Percentiles rank a stretch among this genome's conserved stretches.
These are phyloP conservation scores for Phycomyces blakesleeanus DNA, from an alignment of 192 early-diverging fungal species.

Conservation along the genomic window DNA sequence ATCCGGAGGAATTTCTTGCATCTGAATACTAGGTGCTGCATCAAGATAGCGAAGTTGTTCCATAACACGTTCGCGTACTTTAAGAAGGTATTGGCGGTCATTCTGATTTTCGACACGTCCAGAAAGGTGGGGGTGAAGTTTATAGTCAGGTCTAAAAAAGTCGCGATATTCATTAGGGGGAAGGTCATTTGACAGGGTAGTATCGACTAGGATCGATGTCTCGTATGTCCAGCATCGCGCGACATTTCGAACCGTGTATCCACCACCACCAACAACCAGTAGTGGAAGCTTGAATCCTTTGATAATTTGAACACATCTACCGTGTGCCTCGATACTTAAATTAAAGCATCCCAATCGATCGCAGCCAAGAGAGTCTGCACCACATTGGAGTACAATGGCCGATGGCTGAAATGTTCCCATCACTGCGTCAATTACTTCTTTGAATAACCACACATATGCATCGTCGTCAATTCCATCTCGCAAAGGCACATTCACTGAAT, in stretches of 20 bases:
- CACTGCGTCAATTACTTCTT: constrained; percentile 64
- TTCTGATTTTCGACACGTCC: constrained; percentile 88
- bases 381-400: constrained; percentile 91
- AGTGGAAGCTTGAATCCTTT: constrained; percentile 77
- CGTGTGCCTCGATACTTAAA: constrained; percentile 65
- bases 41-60: constrained; percentile 87
- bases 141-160: constrained; percentile 88
- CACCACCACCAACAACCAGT: constrained; percentile 83
- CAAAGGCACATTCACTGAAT: constrained; percentile 89
- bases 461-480: constrained; percentile 84
- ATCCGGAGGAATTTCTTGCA: constrained; percentile 81
- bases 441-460: constrained; percentile 77
- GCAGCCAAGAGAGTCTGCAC: constrained; percentile 57
- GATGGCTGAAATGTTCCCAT: constrained; percentile 73
- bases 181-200: constrained; percentile 69
- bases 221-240: constrained; percentile 94
- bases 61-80: constrained; percentile 63
- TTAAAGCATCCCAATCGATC: constrained; percentile 55
- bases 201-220: constrained; percentile 78
- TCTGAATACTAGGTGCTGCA: constrained; percentile 92
- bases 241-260: constrained; percentile 89
- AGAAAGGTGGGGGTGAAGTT: constrained; percentile 82
- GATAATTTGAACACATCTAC: constrained; percentile 74
- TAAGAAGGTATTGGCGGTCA: constrained; percentile 74
- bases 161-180: constrained; percentile 72